Percentiles rank a stretch among this genome's conserved stretches.
Conservation (phyloP, 139 green algal species). For the Haematococcus sp. region DNA sequence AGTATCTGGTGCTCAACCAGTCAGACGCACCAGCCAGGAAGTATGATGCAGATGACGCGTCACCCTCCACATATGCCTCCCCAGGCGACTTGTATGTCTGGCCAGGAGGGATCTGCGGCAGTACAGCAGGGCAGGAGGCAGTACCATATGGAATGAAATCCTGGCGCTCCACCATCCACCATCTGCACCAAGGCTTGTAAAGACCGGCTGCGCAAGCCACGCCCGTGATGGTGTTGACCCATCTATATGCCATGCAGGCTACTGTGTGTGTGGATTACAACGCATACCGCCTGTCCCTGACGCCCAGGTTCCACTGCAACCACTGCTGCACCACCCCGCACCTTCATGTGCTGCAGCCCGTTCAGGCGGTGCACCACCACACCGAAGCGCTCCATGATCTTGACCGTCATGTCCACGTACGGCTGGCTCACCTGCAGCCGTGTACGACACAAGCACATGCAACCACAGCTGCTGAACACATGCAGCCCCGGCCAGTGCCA, state of each 20-base stretch:
- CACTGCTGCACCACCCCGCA: not conserved
- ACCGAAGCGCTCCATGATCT: slow-evolving; percentile 95
- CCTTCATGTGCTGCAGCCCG: slow-evolving; percentile 76
- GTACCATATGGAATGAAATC: not conserved
- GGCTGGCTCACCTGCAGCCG: slow-evolving; percentile 80
- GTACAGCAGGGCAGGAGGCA: not conserved
- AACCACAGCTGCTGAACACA: not conserved
- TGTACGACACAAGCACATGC: not conserved
- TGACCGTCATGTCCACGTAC: slow-evolving; percentile 98
- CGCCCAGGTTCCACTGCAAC: too few species aligned
- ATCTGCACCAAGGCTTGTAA: too few species aligned
- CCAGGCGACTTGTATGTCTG: slow-evolving; percentile 87
- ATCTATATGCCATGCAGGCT: too few species aligned
- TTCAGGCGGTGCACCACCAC: slow-evolving; percentile 74
- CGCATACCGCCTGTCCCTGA: not conserved
- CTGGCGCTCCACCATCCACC: too few species aligned
- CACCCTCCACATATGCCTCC: slow-evolving; percentile 93
- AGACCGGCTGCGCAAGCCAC: too few species aligned
- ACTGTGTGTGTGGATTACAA: too few species aligned
- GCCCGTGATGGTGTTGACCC: too few species aligned
- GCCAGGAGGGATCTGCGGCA: slow-evolving; percentile 34
- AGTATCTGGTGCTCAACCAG: slow-evolving; percentile 25
- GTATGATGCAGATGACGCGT: slow-evolving; percentile 93
- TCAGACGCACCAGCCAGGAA: slow-evolving; percentile 83
- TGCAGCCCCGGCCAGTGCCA: not conserved